These are phyloP conservation scores for Aspergillus proliferans DNA, from an alignment of 2,329 filamentous ascomycete species.

Conservation along the genomic window DNA sequence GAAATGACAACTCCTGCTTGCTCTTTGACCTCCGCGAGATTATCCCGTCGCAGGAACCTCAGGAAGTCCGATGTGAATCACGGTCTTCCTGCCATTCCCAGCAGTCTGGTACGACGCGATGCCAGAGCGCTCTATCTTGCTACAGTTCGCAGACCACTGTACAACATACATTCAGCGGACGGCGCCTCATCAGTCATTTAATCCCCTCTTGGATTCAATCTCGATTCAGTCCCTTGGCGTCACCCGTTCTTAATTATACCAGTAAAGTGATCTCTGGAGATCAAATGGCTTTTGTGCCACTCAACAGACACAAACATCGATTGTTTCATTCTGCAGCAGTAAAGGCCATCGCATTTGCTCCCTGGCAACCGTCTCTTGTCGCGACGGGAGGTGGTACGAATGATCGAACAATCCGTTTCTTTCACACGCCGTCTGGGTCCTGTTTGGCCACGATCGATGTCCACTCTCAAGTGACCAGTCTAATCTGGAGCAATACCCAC, in stretches of 20 bases:
- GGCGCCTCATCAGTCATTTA: slow-evolving; percentile 17
- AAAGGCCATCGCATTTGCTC: slow-evolving; percentile 94
- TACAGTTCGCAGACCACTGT: slow-evolving; percentile 12
- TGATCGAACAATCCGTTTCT: slow-evolving; percentile 94
- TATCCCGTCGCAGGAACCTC: slow-evolving; percentile 14
- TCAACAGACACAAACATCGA: slow-evolving; percentile 59
- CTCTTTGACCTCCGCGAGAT: slow-evolving; percentile 67
- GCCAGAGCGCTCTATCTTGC: slow-evolving; percentile 16
- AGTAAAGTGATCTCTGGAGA: slow-evolving; percentile 28
- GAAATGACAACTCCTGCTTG: slow-evolving; percentile 85
- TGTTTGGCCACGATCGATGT: slow-evolving; percentile 86
- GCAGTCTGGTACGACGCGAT: slow-evolving; percentile 6
- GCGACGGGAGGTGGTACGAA: slow-evolving; percentile 91
- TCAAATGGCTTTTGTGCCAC: slow-evolving; percentile 45
- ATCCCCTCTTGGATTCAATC: slow-evolving; percentile 22
- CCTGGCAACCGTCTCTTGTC: slow-evolving; percentile 80
- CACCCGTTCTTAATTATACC: slow-evolving; percentile 18
- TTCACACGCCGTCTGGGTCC: slow-evolving; percentile 75
- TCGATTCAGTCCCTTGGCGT: slow-evolving; percentile 10
- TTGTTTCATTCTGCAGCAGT: slow-evolving; percentile 82
- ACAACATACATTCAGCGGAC: slow-evolving; percentile 18
- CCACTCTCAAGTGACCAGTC: slow-evolving; percentile 82
- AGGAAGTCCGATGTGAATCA: slow-evolving; percentile 2
- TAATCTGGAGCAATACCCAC: slow-evolving; percentile 81
- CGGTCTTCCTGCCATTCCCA: slow-evolving; percentile 5